Percentiles rank a stretch among this genome's conserved stretches.
Evolutionary conservation across 2,329 filamentous ascomycete genomes (phyloP).

Genomic region (Epichloe baconii): DNA sequence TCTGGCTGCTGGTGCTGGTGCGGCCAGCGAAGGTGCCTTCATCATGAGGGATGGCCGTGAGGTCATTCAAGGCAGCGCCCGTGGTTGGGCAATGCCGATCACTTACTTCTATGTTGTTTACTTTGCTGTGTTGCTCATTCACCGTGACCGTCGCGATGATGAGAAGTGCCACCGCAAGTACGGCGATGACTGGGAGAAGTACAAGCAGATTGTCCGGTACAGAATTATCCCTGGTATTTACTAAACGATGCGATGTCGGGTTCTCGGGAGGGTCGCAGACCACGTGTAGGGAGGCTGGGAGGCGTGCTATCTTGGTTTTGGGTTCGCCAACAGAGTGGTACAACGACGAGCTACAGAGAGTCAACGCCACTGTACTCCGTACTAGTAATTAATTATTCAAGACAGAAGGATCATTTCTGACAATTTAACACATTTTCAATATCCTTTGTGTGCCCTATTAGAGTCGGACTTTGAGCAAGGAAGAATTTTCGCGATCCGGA

Average conservation of each 20-base stretch:
- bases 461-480: no score
- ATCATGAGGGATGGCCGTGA: conserved; percentile 47
- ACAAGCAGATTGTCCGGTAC: conserved; percentile 69
- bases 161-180: conserved; percentile 88
- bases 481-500: no score
- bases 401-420: no score
- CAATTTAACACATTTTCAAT: no score
- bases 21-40: conserved; percentile 36
- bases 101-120: conserved; percentile 95
- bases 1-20: conserved; percentile 37
- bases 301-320: no score
- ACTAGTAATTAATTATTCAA: no score
- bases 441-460: no score
- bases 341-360: no score
- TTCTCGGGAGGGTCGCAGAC: no score
- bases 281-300: no score
- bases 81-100: conserved; percentile 73
- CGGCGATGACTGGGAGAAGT: conserved; percentile 81
- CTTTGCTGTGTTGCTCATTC: conserved; percentile 75
- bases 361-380: no score
- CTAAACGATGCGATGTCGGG: conserved; percentile 24
- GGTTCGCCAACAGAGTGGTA: no score
- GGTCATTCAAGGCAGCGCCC: conserved; percentile 57
- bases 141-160: conserved; percentile 77
- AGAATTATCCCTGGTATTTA: conserved; percentile 80